Conservation (phyloP, 139 green algal genomes). For the Chlorella sp. region DNA sequence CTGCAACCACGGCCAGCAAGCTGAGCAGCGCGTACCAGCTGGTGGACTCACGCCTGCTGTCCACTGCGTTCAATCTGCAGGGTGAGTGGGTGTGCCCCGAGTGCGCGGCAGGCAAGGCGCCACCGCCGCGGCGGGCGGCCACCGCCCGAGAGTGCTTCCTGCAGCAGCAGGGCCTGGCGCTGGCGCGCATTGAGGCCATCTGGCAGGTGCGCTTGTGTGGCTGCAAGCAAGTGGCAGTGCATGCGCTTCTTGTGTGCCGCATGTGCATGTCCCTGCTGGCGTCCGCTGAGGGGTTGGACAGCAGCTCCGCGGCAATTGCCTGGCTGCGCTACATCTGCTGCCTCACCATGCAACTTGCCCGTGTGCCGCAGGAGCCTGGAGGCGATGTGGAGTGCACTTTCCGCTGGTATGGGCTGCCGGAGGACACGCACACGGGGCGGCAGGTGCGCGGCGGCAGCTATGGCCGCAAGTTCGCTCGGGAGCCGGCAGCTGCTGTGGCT, state of each 20-base stretch:
- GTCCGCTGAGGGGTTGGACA: too few relatives aligned
- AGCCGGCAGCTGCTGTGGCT: too few relatives aligned
- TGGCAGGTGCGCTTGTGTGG: constrained; percentile 38
- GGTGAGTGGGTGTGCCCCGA: constrained; percentile 79
- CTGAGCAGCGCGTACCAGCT: too few relatives aligned
- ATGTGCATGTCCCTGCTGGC: too few relatives aligned
- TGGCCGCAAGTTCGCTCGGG: neutral
- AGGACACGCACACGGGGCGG: constrained; percentile 89
- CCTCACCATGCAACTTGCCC: neutral
- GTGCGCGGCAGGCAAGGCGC: constrained; percentile 51
- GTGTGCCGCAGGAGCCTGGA: constrained; percentile 2
- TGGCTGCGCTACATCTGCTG: neutral
- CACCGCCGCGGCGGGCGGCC: neutral
- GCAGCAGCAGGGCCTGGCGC: constrained; percentile 54
- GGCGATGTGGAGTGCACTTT: constrained; percentile 49
- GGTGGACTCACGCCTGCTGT: constrained; percentile 75
- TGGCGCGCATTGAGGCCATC: constrained; percentile 60
- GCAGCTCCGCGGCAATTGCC: too few relatives aligned
- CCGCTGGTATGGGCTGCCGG: constrained; percentile 84
- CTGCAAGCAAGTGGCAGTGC: too few relatives aligned
- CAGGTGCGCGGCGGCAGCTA: constrained; percentile 46
- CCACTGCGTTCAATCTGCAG: constrained; percentile 65
- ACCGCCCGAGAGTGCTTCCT: constrained; percentile 65
- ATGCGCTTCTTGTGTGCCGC: too few relatives aligned
- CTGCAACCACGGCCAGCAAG: too few relatives aligned